These are phyloP conservation scores for Crucihimalaya himalaica DNA, from an alignment of 345 rosid species.

Conservation along the genomic window DNA sequence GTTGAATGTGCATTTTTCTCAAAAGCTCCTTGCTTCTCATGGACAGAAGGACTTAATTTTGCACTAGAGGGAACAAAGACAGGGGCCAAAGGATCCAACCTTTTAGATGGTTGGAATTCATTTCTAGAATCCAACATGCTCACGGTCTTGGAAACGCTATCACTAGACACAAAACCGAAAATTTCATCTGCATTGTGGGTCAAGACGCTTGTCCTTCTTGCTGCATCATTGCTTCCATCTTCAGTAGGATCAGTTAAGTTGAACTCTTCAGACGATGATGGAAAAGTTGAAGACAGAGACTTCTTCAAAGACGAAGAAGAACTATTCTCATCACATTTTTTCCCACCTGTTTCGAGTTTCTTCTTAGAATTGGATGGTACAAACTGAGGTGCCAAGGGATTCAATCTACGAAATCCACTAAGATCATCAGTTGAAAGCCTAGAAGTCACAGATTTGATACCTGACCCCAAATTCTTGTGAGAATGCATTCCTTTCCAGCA, in stretches of 20 bases:
- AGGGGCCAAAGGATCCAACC: constrained; percentile 44
- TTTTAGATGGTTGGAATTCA: constrained; percentile 24
- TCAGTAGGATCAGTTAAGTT: constrained; percentile 13
- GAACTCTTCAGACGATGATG: constrained; percentile 33
- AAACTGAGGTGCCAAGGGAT: constrained; percentile 60
- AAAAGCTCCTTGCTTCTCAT: constrained; percentile 28
- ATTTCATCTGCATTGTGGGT: constrained; percentile 10
- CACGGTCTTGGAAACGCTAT: neutral
- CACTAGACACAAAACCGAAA: constrained; percentile 28
- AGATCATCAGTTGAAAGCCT: constrained; percentile 38
- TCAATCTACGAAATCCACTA: constrained; percentile 40
- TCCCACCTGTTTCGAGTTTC: constrained; percentile 29
- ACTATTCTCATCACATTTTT: constrained; percentile 25
- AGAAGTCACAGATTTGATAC: constrained; percentile 16
- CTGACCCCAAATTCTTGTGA: constrained; percentile 12
- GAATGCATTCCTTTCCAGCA: constrained; percentile 60
- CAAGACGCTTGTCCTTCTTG: constrained; percentile 4
- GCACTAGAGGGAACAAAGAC: constrained; percentile 38
- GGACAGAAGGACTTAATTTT: constrained; percentile 26
- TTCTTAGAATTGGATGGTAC: constrained; percentile 45
- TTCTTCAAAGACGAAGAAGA: constrained; percentile 35
- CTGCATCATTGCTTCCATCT: constrained; percentile 5
- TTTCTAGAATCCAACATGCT: constrained; percentile 15
- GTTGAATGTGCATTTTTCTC: constrained; percentile 16
- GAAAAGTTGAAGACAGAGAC: constrained; percentile 39